Evolutionary conservation across 1,284 basidiomycete species (phyloP).

Genomic region (Chondrostereum purpureum): DNA sequence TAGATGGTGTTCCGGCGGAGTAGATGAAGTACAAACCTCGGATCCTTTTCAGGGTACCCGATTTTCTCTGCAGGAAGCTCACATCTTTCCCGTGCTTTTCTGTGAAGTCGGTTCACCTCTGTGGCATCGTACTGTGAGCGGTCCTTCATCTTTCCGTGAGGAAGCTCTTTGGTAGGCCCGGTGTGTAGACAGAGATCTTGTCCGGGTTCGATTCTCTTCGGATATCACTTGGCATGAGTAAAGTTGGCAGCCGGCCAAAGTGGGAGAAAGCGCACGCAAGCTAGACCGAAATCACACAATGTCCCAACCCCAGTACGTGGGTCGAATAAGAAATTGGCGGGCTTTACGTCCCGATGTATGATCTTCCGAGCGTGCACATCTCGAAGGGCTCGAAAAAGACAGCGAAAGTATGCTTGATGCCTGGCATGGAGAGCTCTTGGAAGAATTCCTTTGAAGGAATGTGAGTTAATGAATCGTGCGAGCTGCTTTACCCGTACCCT

Average conservation of each 20-base stretch:
- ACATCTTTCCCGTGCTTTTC: constrained; percentile 58
- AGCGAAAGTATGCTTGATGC: constrained; percentile 85
- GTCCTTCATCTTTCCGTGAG: constrained; percentile 55
- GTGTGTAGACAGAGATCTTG: constrained; percentile 71
- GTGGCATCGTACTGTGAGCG: constrained; percentile 35
- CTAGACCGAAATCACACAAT: constrained; percentile 93
- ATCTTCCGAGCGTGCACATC: constrained; percentile 87
- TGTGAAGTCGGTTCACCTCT: constrained; percentile 44
- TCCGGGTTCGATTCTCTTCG: constrained; percentile 47
- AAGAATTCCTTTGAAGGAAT: constrained; percentile 60
- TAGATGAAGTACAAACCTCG: constrained; percentile 43
- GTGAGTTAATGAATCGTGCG: constrained; percentile 4
- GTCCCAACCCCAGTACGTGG: constrained; percentile 79
- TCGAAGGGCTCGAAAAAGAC: constrained; percentile 84
- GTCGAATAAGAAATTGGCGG: constrained; percentile 96
- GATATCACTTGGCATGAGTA: constrained; percentile 25
- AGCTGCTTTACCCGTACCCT: constrained; percentile 48
- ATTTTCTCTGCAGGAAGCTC: constrained; percentile 55
- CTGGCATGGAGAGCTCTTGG: constrained; percentile 59
- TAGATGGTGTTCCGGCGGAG: too few relatives aligned
- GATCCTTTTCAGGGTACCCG: constrained; percentile 68
- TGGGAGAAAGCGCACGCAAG: constrained; percentile 56
- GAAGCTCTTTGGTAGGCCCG: constrained; percentile 46
- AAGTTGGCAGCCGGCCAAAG: constrained; percentile 8
- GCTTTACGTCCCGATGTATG: constrained; percentile 97